Evolutionary conservation across 1,284 basidiomycete genomes (phyloP).

Genomic region (Leucoagaricus sp.): DNA sequence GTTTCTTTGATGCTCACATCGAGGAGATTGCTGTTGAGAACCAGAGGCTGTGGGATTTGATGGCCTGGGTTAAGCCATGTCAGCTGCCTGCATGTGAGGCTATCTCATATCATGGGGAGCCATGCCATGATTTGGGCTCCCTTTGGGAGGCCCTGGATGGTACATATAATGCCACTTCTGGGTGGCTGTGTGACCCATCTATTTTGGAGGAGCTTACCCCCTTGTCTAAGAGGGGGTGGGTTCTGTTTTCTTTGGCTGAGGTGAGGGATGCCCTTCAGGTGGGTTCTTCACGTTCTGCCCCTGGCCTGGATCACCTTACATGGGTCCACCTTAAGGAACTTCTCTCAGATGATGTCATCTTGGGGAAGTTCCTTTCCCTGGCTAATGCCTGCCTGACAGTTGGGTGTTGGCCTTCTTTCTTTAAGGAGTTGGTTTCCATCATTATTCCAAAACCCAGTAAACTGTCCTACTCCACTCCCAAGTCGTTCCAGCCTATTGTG

Average conservation of each 20-base stretch:
- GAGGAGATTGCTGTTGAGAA: not conserved
- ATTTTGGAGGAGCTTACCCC: not conserved
- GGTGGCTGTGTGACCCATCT: not conserved
- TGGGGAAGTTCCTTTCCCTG: no score
- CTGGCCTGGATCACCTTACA: not conserved
- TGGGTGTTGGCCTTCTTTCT: no score
- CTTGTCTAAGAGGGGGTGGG: not conserved
- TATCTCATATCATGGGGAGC: not conserved
- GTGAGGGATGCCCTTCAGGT: not conserved
- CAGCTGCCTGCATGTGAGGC: not conserved
- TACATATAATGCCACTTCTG: not conserved
- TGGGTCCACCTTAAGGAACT: not conserved
- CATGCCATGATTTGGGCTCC: not conserved
- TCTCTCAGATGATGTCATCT: no score
- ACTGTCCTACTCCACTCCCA: no score
- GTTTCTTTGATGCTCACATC: conserved; percentile 5
- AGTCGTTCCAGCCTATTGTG: no score
- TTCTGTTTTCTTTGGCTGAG: not conserved
- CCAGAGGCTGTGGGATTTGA: conserved; percentile 5
- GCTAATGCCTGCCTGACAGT: no score
- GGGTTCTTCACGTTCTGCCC: not conserved
- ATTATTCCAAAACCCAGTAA: no score
- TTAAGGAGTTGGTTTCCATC: no score
- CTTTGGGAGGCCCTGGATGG: not conserved
- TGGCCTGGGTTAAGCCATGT: conserved; percentile 4